Evolutionary conservation across 139 green algal species (phyloP).

Genomic region (Deuterostichococcus epilithicus): DNA sequence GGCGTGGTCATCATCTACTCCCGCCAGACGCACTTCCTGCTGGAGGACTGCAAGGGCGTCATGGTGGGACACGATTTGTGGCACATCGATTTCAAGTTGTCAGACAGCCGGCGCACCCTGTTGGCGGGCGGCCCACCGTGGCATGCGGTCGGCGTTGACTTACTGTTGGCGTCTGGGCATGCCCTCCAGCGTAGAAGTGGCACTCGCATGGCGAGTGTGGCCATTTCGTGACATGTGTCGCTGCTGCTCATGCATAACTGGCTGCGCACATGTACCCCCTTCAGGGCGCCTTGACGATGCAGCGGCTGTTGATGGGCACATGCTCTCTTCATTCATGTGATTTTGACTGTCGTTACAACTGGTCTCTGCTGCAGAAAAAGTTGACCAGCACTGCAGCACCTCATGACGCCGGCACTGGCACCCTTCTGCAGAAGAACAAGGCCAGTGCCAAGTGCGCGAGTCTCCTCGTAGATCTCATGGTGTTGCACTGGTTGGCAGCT

Average conservation of each 20-base stretch:
- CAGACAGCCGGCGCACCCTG: not conserved
- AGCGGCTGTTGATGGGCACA: conserved; percentile 3
- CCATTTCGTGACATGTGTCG: no score
- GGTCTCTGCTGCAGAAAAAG: conserved; percentile 22
- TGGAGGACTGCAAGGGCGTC: conserved; percentile 57
- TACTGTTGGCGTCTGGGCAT: not conserved
- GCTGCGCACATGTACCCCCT: not conserved
- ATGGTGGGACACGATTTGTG: conserved; percentile 32
- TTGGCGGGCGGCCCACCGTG: not conserved
- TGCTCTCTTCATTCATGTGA: not conserved
- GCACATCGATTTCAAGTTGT: no score
- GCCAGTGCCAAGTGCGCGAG: conserved; percentile 38
- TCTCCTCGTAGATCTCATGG: not conserved
- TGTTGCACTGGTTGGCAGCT: no score
- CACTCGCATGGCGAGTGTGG: not conserved
- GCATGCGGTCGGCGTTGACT: not conserved
- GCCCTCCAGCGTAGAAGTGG: not conserved
- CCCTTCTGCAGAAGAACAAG: conserved; percentile 32
- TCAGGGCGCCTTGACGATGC: not conserved
- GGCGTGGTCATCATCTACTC: conserved; percentile 67
- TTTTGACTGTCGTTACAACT: not conserved
- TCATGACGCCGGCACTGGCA: conserved; percentile 7
- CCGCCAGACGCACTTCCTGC: conserved; percentile 53
- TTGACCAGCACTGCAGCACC: conserved; percentile 17
- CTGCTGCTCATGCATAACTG: not conserved